phyloP scores from a whole-genome alignment of 306 rosid genomes.

The Cucurbita pepo region DNA sequence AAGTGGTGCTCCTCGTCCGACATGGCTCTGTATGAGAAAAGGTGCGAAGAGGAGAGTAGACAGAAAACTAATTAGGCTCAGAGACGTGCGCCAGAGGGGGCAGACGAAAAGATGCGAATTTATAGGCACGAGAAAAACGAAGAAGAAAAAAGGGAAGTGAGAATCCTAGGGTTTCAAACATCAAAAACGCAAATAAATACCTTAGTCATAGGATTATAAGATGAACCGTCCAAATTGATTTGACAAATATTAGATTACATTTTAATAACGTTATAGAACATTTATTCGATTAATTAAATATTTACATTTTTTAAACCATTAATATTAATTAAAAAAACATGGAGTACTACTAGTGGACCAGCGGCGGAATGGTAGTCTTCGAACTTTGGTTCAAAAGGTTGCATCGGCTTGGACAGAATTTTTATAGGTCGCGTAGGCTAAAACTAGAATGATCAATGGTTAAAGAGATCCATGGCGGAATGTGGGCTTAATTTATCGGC shows the following conservation, averaged over 20 bases:
- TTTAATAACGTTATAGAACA: no score
- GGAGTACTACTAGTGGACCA: no score
- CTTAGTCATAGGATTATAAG: not conserved
- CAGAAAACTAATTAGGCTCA: not conserved
- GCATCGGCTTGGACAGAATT: no score
- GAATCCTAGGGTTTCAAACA: not conserved
- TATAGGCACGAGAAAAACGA: not conserved
- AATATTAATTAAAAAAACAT: no score
- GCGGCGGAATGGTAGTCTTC: no score
- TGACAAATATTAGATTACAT: not conserved
- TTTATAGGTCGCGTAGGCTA: no score
- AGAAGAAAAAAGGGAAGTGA: not conserved
- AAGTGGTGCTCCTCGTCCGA: slow-evolving; percentile 99
- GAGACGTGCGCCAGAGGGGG: not conserved
- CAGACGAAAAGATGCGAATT: not conserved
- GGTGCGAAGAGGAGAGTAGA: not conserved
- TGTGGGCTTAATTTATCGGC: no score
- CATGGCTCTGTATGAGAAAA: slow-evolving; percentile 19
- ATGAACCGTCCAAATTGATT: not conserved
- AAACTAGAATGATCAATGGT: no score
- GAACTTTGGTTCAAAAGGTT: no score
- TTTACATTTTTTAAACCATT: no score
- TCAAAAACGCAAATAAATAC: not conserved
- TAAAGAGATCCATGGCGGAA: no score
- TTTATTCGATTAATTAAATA: no score